Evolutionary conservation across 352 stramenopile genomes (phyloP).

Genomic region (Plasmopara muralis): DNA sequence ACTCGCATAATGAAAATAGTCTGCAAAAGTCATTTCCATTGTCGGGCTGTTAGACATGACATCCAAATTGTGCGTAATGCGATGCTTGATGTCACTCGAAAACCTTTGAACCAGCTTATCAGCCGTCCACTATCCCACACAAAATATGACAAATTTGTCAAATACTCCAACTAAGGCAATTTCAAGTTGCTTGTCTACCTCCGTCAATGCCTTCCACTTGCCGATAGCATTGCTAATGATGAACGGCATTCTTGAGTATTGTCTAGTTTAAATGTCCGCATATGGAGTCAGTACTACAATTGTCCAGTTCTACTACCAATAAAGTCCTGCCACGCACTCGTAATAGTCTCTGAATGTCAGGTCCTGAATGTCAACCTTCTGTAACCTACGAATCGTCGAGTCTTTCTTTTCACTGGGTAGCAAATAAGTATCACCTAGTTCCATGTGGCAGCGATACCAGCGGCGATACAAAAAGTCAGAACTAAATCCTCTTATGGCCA

Average conservation of each 20-base stretch:
- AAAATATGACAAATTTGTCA: conserved; percentile 6
- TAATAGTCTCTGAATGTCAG: conserved; percentile 67
- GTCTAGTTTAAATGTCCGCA: conserved; percentile 21
- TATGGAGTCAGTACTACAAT: conserved; percentile 6
- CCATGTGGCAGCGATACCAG: conserved; percentile 80
- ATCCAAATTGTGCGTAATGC: conserved; percentile 81
- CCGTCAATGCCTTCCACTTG: conserved; percentile 61
- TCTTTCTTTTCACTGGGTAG: conserved; percentile 37
- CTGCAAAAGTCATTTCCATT: conserved; percentile 69
- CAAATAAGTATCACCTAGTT: conserved; percentile 44
- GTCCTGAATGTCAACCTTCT: conserved; percentile 47
- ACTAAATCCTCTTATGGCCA: conserved; percentile 33
- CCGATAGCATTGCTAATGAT: conserved; percentile 62
- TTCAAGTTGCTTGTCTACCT: conserved; percentile 24
- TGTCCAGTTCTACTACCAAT: not conserved
- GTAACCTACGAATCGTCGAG: conserved; percentile 37
- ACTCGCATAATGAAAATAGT: conserved; percentile 60
- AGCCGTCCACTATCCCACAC: conserved; percentile 51
- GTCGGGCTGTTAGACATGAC: conserved; percentile 42
- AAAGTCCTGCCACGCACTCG: conserved; percentile 37
- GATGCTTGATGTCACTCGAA: conserved; percentile 36
- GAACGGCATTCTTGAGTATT: conserved; percentile 66
- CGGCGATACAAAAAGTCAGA: conserved; percentile 84
- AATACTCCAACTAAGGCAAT: not conserved
- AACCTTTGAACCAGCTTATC: conserved; percentile 53